Conservation (phyloP, 1,284 basidiomycete genomes). For the Cryptococcus neoformans region DNA sequence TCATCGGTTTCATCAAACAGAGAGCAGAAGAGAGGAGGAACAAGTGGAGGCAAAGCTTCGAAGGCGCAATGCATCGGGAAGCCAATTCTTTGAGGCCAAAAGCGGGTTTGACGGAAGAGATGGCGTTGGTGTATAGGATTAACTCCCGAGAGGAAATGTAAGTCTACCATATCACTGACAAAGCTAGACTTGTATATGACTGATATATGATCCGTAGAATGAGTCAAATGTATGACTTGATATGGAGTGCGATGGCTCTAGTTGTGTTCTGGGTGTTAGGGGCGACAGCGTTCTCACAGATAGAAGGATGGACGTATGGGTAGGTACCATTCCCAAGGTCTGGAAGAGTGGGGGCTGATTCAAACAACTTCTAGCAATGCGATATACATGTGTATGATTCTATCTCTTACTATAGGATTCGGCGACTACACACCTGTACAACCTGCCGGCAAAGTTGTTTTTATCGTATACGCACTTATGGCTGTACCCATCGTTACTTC, state of each 20-base stretch:
- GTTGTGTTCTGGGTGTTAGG: conserved; percentile 47
- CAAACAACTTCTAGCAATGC: conserved; percentile 17
- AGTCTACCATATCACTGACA: conserved; percentile 5
- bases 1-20: conserved; percentile 43
- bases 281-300: conserved; percentile 39
- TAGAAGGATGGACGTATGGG: conserved; percentile 48
- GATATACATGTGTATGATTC: conserved; percentile 27
- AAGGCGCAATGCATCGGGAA: conserved; percentile 34
- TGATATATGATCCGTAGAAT: conserved; percentile 16
- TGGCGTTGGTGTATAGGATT: conserved; percentile 45
- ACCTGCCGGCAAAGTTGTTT: conserved; percentile 44
- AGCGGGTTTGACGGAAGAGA: conserved; percentile 44
- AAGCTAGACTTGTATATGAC: too few species aligned
- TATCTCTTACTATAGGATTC: conserved; percentile 47
- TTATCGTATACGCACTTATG: conserved; percentile 49
- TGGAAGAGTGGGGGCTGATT: neutral
- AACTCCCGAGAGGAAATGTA: conserved; percentile 42
- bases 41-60: conserved; percentile 41
- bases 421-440: conserved; percentile 42
- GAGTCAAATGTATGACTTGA: conserved; percentile 44
- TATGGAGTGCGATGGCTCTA: conserved; percentile 42
- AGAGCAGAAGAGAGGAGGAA: conserved; percentile 35
- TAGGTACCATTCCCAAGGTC: conserved; percentile 8
- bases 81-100: conserved; percentile 28
- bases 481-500: conserved; percentile 52